A percentile compares a stretch with the other conserved stretches of the same genome.
Conservation (phyloP, 1,284 basidiomycete species). For the Ganoderma sinense region DNA sequence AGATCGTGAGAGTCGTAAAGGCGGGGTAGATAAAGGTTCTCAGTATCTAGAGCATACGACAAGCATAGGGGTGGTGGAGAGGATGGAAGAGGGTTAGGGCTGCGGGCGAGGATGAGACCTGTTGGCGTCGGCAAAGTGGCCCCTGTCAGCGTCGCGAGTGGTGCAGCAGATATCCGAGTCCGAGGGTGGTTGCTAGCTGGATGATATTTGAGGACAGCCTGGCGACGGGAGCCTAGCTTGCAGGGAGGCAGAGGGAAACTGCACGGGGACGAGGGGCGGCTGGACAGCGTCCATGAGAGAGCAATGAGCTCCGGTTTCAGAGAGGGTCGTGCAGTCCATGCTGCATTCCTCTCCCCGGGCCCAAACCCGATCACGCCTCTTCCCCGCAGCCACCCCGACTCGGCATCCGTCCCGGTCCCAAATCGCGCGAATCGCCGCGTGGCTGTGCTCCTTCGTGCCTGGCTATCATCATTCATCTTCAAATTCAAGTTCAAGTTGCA, state of each 20-base stretch:
- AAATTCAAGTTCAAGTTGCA: no score
- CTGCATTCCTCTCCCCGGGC: background rate
- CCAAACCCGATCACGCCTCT: background rate
- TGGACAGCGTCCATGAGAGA: constrained; percentile 19
- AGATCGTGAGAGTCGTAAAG: constrained; percentile 22
- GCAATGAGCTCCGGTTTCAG: constrained; percentile 13
- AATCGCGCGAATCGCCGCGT: constrained; percentile 6
- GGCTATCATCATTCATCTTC: background rate
- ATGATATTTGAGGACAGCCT: background rate
- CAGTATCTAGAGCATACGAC: constrained; percentile 18
- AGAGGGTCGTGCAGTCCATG: constrained; percentile 21
- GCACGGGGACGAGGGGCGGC: background rate
- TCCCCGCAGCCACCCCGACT: background rate
- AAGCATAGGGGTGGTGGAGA: constrained; percentile 10
- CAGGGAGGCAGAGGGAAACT: background rate
- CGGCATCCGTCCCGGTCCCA: constrained; percentile 1
- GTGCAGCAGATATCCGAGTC: constrained; percentile 24
- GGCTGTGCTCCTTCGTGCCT: constrained; percentile 5
- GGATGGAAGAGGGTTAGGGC: constrained; percentile 9
- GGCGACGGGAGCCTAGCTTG: constrained; percentile 6
- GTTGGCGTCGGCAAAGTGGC: background rate
- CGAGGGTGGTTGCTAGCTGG: constrained; percentile 13
- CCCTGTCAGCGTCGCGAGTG: background rate
- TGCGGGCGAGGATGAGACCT: constrained; percentile 3
- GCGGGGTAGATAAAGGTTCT: constrained; percentile 8